Conservation (phyloP, 1,139 yeast species). For the Lodderomyces pseudojiufengensis region DNA sequence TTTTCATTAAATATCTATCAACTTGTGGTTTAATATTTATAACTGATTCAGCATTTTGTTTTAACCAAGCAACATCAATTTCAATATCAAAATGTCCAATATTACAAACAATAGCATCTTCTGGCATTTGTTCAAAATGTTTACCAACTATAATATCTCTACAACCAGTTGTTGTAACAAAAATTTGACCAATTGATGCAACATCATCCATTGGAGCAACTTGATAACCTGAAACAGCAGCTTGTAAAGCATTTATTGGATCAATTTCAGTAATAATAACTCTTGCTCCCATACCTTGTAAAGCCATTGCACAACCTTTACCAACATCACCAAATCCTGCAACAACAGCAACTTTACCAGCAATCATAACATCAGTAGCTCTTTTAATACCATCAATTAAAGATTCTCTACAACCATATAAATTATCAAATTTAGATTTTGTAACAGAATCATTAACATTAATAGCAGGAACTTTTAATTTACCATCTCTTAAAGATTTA, state of each 20-base stretch:
- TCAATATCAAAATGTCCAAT: slow-evolving; percentile 99
- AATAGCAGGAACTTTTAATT: slow-evolving; percentile 98
- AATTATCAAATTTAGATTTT: slow-evolving; percentile 98
- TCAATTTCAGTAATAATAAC: slow-evolving; percentile 97
- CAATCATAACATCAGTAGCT: slow-evolving; percentile 99
- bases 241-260: slow-evolving; percentile 99
- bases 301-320: slow-evolving; percentile 99
- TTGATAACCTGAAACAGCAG: slow-evolving; percentile 99
- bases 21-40: slow-evolving; percentile 99
- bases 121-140: slow-evolving; percentile 93
- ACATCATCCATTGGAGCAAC: slow-evolving; percentile 96
- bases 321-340: slow-evolving; percentile 99
- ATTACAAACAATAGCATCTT: slow-evolving; percentile 99
- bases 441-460: slow-evolving; percentile 99
- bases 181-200: slow-evolving; percentile 91
- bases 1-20: slow-evolving; percentile 90
- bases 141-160: slow-evolving; percentile 93
- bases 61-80: slow-evolving; percentile 98
- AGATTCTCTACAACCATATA: slow-evolving; percentile 99
- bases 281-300: slow-evolving; percentile 99
- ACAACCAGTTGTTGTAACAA: slow-evolving; percentile 99
- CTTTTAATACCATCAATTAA: slow-evolving; percentile 98
- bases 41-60: slow-evolving; percentile 83
- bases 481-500: slow-evolving; percentile 89
- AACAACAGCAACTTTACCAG: slow-evolving; percentile 98